Evolutionary conservation across 1,284 basidiomycete genomes (phyloP).

Genomic region (Moesziomyces sp.): DNA sequence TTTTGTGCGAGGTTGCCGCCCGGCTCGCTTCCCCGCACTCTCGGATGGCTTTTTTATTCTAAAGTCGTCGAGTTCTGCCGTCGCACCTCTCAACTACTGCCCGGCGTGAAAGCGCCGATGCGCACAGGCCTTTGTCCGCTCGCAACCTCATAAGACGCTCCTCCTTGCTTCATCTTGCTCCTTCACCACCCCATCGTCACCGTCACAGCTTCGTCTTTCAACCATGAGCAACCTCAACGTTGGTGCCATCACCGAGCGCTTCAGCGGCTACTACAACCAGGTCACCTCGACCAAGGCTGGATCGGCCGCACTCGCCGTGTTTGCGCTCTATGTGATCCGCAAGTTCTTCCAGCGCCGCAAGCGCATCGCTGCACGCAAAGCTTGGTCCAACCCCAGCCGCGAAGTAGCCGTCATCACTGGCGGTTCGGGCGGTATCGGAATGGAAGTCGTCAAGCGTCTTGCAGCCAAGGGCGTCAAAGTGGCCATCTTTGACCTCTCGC

Average conservation of each 20-base stretch:
- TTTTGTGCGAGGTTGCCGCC: no score
- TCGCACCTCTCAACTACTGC: no score
- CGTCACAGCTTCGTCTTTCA: background rate
- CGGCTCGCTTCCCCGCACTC: no score
- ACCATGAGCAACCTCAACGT: constrained; percentile 30
- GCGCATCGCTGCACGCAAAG: constrained; percentile 32
- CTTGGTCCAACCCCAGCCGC: constrained; percentile 51
- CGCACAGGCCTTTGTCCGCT: background rate
- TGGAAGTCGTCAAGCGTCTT: constrained; percentile 52
- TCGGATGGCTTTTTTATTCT: no score
- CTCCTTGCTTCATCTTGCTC: background rate
- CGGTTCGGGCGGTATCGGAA: constrained; percentile 65
- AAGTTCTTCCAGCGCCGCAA: constrained; percentile 21
- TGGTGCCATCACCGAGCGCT: constrained; percentile 20
- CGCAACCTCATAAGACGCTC: background rate
- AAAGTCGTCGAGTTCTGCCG: no score
- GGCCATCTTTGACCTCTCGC: constrained; percentile 63
- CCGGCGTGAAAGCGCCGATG: no score
- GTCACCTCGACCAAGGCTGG: constrained; percentile 32
- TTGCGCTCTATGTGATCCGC: constrained; percentile 27
- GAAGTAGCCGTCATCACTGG: constrained; percentile 66
- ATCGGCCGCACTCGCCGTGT: constrained; percentile 20
- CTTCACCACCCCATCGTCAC: background rate
- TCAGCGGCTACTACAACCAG: constrained; percentile 25
- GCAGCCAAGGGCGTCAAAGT: constrained; percentile 51